These are phyloP conservation scores for Calonectria fujianensis DNA, from an alignment of 2,329 filamentous ascomycete species.

Conservation along the genomic window DNA sequence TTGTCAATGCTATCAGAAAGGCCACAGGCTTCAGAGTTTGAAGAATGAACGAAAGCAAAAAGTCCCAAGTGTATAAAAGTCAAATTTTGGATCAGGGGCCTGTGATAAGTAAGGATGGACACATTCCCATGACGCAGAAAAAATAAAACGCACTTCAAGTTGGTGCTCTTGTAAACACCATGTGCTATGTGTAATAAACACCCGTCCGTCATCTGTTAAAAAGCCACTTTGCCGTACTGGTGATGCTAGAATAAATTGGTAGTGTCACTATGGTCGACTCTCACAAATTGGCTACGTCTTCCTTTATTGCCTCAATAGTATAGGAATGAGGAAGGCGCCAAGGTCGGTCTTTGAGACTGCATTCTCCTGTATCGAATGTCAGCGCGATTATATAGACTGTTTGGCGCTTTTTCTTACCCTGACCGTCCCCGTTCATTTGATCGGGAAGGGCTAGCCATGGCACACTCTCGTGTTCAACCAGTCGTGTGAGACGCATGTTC, in stretches of 20 bases:
- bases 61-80: background rate
- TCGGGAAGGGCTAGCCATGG: background rate
- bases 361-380: background rate
- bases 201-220: background rate
- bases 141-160: background rate
- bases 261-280: background rate
- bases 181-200: background rate
- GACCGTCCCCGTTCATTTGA: background rate
- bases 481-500: background rate
- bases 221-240: rapidly evolving
- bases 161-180: background rate
- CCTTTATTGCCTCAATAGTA: background rate
- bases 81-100: background rate
- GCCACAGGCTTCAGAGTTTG: slow-evolving; percentile 32
- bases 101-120: background rate
- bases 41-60: background rate
- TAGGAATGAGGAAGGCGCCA: slow-evolving; percentile 18
- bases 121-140: background rate
- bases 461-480: background rate
- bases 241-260: background rate
- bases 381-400: background rate
- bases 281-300: background rate
- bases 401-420: background rate
- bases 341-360: background rate
- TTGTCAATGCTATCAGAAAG: slow-evolving; percentile 45